Percentiles rank a stretch among this genome's conserved stretches.
Evolutionary conservation across 306 rosid species (phyloP).

Genomic region (Cicer bijugum): DNA sequence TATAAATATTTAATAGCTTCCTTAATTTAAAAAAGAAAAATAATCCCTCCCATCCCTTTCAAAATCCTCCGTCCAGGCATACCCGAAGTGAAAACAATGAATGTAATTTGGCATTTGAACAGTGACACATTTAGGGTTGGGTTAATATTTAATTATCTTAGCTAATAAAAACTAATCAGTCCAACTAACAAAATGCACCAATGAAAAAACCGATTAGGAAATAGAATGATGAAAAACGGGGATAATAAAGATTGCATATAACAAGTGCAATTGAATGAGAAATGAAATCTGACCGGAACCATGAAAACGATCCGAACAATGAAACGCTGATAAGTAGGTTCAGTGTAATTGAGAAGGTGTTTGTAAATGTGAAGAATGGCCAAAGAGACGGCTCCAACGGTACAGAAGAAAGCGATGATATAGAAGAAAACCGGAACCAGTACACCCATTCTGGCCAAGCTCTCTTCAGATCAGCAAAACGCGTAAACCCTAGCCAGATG

Average conservation of each 20-base stretch:
- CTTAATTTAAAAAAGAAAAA: no score
- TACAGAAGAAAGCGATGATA: slow-evolving; percentile 80
- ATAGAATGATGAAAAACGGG: not conserved
- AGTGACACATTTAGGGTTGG: not conserved
- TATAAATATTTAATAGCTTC: no score
- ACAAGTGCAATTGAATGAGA: not conserved
- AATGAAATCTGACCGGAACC: slow-evolving; percentile 83
- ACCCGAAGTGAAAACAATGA: not conserved
- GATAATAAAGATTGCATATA: not conserved
- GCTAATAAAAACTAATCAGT: slow-evolving; percentile 15
- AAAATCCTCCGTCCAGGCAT: no score
- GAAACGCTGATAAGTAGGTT: slow-evolving; percentile 92
- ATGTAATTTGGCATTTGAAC: slow-evolving; percentile 3
- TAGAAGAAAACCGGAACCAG: slow-evolving; percentile 62
- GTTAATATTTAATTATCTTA: not conserved
- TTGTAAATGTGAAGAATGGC: slow-evolving; percentile 78
- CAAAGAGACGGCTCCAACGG: slow-evolving; percentile 79
- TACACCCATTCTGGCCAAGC: slow-evolving; percentile 58
- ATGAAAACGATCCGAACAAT: slow-evolving; percentile 91
- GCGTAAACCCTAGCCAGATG: slow-evolving; percentile 46
- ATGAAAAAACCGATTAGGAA: not conserved
- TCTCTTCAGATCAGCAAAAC: slow-evolving; percentile 26
- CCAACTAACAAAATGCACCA: slow-evolving; percentile 4
- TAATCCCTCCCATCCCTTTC: no score
- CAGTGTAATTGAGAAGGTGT: slow-evolving; percentile 92